A percentile compares a stretch with the other conserved stretches of the same genome.
Conservation (phyloP, 768 basidiomycete genomes). For the Agaricus subrufescens region DNA sequence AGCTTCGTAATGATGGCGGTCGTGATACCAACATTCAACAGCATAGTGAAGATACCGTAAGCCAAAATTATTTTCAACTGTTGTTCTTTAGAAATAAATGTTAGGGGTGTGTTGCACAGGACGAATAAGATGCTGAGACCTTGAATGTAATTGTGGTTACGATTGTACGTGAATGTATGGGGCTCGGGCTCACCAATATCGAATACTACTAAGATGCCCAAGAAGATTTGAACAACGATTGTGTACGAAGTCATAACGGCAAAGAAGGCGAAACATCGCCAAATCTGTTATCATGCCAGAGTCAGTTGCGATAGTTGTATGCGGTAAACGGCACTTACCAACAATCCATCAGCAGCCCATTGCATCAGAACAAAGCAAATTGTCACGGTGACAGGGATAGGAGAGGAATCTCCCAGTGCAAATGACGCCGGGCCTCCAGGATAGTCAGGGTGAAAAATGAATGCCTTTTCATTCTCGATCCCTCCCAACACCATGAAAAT, state of each 20-base stretch:
- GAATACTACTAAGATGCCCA: background rate
- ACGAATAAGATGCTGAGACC: background rate
- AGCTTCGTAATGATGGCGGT: background rate
- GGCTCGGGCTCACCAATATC: background rate
- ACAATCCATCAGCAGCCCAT: background rate
- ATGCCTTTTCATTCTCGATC: background rate
- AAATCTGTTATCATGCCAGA: background rate
- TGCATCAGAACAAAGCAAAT: constrained; percentile 1
- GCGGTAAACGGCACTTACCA: background rate
- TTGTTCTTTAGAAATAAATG: background rate
- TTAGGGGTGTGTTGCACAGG: background rate
- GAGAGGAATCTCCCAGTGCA: background rate
- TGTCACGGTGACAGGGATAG: background rate
- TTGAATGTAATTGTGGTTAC: background rate
- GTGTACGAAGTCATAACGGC: background rate
- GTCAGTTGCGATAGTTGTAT: background rate
- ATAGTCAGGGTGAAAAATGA: background rate
- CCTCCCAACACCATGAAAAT: background rate
- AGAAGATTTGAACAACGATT: background rate
- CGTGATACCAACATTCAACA: background rate
- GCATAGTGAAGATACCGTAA: background rate
- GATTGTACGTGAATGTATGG: background rate
- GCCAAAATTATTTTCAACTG: background rate
- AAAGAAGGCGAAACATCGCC: background rate
- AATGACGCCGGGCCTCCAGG: background rate